Conservation (phyloP, 208 protist genomes). For the Crithidia fasciculata region DNA sequence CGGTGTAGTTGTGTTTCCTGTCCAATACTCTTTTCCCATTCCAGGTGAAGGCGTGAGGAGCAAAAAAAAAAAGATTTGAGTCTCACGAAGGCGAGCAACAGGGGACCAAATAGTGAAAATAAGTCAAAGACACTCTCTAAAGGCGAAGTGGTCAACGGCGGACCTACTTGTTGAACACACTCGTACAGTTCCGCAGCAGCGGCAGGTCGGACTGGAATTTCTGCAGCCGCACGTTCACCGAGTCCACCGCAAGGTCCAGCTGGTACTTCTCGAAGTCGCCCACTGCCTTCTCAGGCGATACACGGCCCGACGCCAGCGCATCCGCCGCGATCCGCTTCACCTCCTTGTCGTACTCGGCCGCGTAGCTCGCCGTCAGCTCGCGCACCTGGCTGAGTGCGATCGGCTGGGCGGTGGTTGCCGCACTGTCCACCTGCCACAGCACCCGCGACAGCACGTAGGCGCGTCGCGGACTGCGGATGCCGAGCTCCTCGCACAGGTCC, state of each 20-base stretch:
- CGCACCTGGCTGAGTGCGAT: slow-evolving; percentile 35
- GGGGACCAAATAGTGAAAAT: too few species aligned
- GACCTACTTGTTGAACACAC: slow-evolving; percentile 31
- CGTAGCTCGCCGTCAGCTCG: slow-evolving; percentile 27
- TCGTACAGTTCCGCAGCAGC: slow-evolving; percentile 35
- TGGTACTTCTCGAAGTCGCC: slow-evolving; percentile 30
- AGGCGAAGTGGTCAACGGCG: not conserved
- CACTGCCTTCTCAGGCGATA: slow-evolving; percentile 23
- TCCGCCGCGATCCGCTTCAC: not conserved
- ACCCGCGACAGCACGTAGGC: slow-evolving; percentile 41
- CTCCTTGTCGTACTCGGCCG: slow-evolving; percentile 39
- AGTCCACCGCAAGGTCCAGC: slow-evolving; percentile 28
- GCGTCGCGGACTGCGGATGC: slow-evolving; percentile 47
- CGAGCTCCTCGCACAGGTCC: slow-evolving; percentile 37
- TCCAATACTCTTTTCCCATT: too few species aligned
- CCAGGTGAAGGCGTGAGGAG: too few species aligned
- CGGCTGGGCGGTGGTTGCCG: slow-evolving; percentile 9
- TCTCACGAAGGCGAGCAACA: too few species aligned
- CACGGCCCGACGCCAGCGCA: slow-evolving; percentile 13
- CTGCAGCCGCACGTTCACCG: slow-evolving; percentile 25
- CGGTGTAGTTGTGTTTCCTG: too few species aligned
- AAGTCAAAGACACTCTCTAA: not conserved
- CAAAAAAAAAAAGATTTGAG: too few species aligned
- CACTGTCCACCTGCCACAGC: slow-evolving; percentile 24
- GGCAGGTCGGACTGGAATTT: slow-evolving; percentile 43